phyloP scores from a whole-genome alignment of 106 monocot genomes.

The Apostasia shenzhenica region DNA sequence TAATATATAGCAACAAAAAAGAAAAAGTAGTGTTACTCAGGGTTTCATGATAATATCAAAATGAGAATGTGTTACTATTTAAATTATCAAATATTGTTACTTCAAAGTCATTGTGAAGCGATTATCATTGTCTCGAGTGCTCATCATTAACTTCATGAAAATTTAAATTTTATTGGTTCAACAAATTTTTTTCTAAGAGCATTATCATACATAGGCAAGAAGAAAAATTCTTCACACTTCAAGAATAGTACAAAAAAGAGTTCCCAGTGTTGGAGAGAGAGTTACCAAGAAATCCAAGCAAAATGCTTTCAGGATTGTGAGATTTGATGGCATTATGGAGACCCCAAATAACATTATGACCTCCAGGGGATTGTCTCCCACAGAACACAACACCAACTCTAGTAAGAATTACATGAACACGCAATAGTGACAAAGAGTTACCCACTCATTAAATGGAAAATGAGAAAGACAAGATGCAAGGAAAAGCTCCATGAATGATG shows the following conservation, averaged over 20 bases:
- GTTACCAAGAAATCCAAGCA: slow-evolving; percentile 62
- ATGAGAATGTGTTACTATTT: neutral
- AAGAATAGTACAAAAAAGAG: neutral
- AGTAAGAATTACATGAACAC: slow-evolving; percentile 2
- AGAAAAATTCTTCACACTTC: too few relatives aligned
- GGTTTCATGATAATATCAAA: neutral
- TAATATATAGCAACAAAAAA: neutral
- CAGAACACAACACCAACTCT: slow-evolving; percentile 56
- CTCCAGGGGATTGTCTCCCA: slow-evolving; percentile 66
- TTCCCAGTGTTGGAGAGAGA: neutral
- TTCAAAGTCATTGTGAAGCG: neutral
- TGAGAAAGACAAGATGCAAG: neutral
- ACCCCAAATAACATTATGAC: slow-evolving; percentile 67
- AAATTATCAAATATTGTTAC: too few relatives aligned
- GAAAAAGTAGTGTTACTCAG: neutral
- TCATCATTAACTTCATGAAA: too few relatives aligned
- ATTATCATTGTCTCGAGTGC: too few relatives aligned
- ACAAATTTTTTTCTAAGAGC: too few relatives aligned
- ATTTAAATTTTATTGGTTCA: too few relatives aligned
- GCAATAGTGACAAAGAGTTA: too few relatives aligned
- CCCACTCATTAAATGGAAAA: too few relatives aligned
- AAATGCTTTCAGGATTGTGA: slow-evolving; percentile 26
- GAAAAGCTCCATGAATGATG: neutral
- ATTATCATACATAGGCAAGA: too few relatives aligned
- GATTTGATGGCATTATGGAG: slow-evolving; percentile 43